Base-by-base conservation (phyloP, 2,329 filamentous ascomycete genomes). In the Chaetomiaceae sp. region DNA sequence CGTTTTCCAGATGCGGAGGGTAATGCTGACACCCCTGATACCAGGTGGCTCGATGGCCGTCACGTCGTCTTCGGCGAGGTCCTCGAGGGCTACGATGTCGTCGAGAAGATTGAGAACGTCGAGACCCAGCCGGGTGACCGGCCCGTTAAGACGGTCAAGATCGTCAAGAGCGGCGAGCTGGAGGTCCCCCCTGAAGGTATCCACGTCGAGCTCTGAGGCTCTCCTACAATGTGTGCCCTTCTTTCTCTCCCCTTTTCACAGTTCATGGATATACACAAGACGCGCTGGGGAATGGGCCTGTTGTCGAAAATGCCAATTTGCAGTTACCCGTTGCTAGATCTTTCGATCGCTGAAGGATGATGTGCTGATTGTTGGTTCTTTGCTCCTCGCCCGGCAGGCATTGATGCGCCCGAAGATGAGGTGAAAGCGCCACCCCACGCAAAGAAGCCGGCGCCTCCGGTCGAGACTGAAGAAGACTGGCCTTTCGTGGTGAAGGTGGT, bases 11-110 rank as follows among this genome's bases (percentile, higher is more conserved):
- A 23, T 12, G 3, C 9, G 11, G 17, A 11, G 5, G 19, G 6
- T 9, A 12, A 25, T 43, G 29, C 53, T 55, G 39, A 55, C 48
- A 62, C 34, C 19, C 12, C 7, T 4, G 33, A 6, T 34, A 9
- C 23, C 58, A 87, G 84, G 58, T 92, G 89, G 87, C 84, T 94
- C 67, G 87, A 94, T 70, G 88, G 87, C 70, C 80, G 79, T 65
- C 89, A 94, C 75, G 89, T 94, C 66, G 89, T 94, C 67, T 94
- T 94, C 70, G 89, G 89, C 69, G 89, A 95, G 75, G 87, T 95
- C 61, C 79, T 94, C 63, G 89, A 94, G 77, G 89, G 89, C 69
- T 89, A 88, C 73, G 87, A 92, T 6, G 70, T 94, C 59, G 81
- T 94, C 61, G 83, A 87, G 67, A 83, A 84, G 77, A 90, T 94